phyloP scores from a whole-genome alignment of 257 asterid genomes.

The Solanum neorickii region DNA sequence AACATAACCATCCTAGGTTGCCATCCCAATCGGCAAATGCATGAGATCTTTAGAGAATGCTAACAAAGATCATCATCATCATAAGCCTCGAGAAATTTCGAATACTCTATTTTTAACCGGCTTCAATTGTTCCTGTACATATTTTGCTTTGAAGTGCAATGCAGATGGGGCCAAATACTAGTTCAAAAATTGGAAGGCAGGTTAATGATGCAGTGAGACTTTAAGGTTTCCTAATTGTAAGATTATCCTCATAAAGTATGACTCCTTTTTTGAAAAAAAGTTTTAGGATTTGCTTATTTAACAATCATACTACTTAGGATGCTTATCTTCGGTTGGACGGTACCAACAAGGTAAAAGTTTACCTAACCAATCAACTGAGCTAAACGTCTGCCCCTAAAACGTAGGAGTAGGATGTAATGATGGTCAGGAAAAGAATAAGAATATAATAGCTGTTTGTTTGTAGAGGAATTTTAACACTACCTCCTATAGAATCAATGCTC shows the following conservation, averaged over 20 bases:
- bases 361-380: background rate
- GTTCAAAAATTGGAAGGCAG: background rate
- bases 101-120: background rate
- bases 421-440: background rate
- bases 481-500: background rate
- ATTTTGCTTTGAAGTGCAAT: slow-evolving; percentile 2
- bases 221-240: background rate
- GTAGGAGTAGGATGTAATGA: background rate
- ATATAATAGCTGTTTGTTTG: background rate
- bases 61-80: background rate
- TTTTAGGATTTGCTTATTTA: background rate
- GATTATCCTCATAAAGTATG: background rate
- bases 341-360: background rate
- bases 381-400: background rate
- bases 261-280: background rate
- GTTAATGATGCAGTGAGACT: background rate
- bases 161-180: background rate
- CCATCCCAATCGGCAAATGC: slow-evolving; percentile 61
- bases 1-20: slow-evolving; percentile 75
- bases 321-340: background rate
- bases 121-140: slow-evolving; percentile 22
- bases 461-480: background rate
- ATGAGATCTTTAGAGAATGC: slow-evolving; percentile 2
- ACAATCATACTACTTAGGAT: background rate
- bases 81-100: background rate